Base-by-base conservation (phyloP, 768 basidiomycete genomes). In the Agaricus subrufescens region DNA sequence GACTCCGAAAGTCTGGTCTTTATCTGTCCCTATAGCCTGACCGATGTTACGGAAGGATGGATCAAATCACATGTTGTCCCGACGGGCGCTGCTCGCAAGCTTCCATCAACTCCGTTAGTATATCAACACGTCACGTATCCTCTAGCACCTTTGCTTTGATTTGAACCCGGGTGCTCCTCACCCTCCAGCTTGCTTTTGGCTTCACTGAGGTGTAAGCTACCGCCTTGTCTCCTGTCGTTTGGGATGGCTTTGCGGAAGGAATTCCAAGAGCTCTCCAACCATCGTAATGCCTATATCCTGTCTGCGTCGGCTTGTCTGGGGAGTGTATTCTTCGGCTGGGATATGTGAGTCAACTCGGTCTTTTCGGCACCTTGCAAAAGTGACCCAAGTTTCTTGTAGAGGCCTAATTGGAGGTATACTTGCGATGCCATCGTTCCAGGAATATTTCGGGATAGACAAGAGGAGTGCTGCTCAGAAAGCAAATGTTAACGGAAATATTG, bases 251-350 rank as follows among this genome's bases (percentile, higher is more conserved):
- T 50, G 57, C 66, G 51, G 46, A 55, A 56, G 0, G 59, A 60
- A 26, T 54, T 75, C 15, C 54, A 63, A 3, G 55, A 66, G 9
- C 14, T 72, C 25, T 62, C 60, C 29, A 66, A 62, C 37, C 71
- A 74, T 60, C 71, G 75, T 44, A 78, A 80, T 66, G 76, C 78
- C 2, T 80, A 80, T 56, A 53, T 69, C 2, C 69, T 81, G 15
- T 71, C 79, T 5, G 50, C 69, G 15, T 77, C 77, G 12, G 79
- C 76, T 0, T 65, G 76, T 1, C 70, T 77, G 70, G 79, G 77
- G 10, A 76, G 75, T 40, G 71, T 80, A n/a, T 79, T 77, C 67
- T 79, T 67, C 49, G 79, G 77, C 19, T 78, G 77, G 75, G 78
- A 82, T 54, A 71, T 72, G 71, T 70, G 52, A 50, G 66, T 62